A percentile compares a stretch with the other conserved stretches of the same genome.
phyloP scores from a whole-genome alignment of 2,329 filamentous ascomycete genomes.

The Zarea fungicola region DNA sequence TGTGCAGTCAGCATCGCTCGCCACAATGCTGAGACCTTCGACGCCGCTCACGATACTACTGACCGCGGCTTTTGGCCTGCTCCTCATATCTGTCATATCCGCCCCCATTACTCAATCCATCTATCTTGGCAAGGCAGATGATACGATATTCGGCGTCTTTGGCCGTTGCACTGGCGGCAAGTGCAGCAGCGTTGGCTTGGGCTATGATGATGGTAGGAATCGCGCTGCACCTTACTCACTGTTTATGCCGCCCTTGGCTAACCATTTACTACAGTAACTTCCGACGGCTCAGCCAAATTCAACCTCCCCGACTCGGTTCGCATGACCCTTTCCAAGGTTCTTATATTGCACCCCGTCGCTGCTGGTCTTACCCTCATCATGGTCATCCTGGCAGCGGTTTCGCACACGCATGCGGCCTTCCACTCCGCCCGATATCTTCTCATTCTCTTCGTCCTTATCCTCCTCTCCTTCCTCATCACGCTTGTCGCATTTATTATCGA shows the following conservation, averaged over 20 bases:
- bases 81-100: conserved; percentile 84
- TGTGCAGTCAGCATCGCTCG: conserved; percentile 16
- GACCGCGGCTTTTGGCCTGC: conserved; percentile 74
- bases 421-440: conserved; percentile 89
- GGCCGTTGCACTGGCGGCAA: conserved; percentile 66
- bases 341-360: conserved; percentile 90
- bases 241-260: too few species aligned
- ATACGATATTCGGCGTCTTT: conserved; percentile 85
- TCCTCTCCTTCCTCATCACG: conserved; percentile 78
- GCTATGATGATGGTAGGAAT: conserved; percentile 73
- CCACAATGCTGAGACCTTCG: conserved; percentile 80
- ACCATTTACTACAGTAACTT: conserved; percentile 8
- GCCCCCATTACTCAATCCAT: conserved; percentile 84
- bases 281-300: conserved; percentile 40
- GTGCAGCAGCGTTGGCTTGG: conserved; percentile 73
- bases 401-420: conserved; percentile 81
- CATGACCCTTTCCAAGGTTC: conserved; percentile 71
- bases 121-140: conserved; percentile 70
- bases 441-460: conserved; percentile 75
- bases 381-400: conserved; percentile 70
- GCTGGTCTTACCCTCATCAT: conserved; percentile 81
- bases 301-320: conserved; percentile 50
- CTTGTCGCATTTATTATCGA: conserved; percentile 89
- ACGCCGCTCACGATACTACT: conserved; percentile 86
- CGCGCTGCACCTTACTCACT: neutral